A percentile compares a stretch with the other conserved stretches of the same genome.
phyloP scores from a whole-genome alignment of 805 yeast species.

The Vanderwaltozyma verrucispora region DNA sequence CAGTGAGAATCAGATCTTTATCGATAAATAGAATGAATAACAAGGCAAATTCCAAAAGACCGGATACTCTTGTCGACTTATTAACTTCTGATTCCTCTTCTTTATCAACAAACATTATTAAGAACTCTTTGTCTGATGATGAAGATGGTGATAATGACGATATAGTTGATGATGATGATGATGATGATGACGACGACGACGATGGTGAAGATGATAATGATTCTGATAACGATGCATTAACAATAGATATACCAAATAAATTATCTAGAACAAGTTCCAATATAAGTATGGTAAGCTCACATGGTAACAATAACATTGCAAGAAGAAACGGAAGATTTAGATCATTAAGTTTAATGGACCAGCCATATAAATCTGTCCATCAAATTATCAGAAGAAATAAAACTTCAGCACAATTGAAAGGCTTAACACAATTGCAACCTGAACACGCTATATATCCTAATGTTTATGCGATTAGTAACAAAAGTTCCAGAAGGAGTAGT shows the following conservation, averaged over 20 bases:
- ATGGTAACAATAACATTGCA: not conserved
- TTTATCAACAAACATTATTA: no score
- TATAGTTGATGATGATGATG: constrained; percentile 9
- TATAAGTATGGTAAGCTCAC: not conserved
- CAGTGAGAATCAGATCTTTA: constrained; percentile 23
- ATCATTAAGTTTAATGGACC: constrained; percentile 28
- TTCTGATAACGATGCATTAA: constrained; percentile 25
- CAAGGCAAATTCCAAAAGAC: constrained; percentile 4
- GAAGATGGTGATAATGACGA: constrained; percentile 4
- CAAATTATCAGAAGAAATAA: not conserved
- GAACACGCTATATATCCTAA: no score
- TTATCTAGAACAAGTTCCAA: constrained; percentile 23
- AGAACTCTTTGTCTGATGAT: no score
- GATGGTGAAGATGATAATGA: constrained; percentile 15
- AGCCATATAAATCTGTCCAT: not conserved
- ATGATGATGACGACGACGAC: constrained; percentile 16
- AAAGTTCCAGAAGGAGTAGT: no score
- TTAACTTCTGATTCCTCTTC: constrained; percentile 13
- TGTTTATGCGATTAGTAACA: no score
- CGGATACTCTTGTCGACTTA: constrained; percentile 4
- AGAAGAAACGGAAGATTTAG: constrained; percentile 19
- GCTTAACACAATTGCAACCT: no score
- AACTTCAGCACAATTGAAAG: not conserved
- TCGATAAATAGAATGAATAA: constrained; percentile 16
- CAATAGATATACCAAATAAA: constrained; percentile 30